phyloP scores from a whole-genome alignment of 768 basidiomycete species.

The Termitomyces sp. region DNA sequence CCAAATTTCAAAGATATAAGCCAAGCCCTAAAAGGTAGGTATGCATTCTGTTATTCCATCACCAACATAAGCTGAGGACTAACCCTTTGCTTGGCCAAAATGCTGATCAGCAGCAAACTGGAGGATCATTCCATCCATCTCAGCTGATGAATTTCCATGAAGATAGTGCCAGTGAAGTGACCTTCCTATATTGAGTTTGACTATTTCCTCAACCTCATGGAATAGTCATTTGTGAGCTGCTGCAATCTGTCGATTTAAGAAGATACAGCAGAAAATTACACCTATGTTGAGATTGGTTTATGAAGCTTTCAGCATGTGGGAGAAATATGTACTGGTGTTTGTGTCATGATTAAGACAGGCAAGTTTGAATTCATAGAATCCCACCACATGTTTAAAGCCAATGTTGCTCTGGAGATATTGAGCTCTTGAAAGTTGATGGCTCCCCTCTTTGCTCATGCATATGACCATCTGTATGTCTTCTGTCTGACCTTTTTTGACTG shows the following conservation, averaged over 20 bases:
- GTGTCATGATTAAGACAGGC: not conserved
- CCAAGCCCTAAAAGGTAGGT: constrained; percentile 16
- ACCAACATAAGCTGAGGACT: not conserved
- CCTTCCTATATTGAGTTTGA: constrained; percentile 18
- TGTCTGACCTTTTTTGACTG: constrained; percentile 2
- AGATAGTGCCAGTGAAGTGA: constrained; percentile 19
- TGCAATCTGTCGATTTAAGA: constrained; percentile 12
- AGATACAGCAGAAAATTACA: not conserved
- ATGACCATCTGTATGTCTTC: constrained; percentile 16
- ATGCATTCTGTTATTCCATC: no score
- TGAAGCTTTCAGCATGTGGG: not conserved
- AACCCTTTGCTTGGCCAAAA: constrained; percentile 20
- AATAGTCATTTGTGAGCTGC: constrained; percentile 16
- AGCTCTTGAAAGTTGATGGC: constrained; percentile 12
- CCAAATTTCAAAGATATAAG: constrained; percentile 15
- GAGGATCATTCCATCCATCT: constrained; percentile 15
- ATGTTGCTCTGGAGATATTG: constrained; percentile 26
- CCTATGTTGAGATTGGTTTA: not conserved
- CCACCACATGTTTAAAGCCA: constrained; percentile 20
- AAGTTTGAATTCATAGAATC: constrained; percentile 25
- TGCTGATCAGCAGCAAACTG: constrained; percentile 19
- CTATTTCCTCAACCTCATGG: constrained; percentile 15
- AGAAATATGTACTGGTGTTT: not conserved
- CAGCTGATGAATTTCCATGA: constrained; percentile 7
- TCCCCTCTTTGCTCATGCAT: constrained; percentile 21